These are phyloP conservation scores for Ophiocordyceps polyrhachis-furcata DNA, from an alignment of 2,329 filamentous ascomycete genomes.

Conservation along the genomic window DNA sequence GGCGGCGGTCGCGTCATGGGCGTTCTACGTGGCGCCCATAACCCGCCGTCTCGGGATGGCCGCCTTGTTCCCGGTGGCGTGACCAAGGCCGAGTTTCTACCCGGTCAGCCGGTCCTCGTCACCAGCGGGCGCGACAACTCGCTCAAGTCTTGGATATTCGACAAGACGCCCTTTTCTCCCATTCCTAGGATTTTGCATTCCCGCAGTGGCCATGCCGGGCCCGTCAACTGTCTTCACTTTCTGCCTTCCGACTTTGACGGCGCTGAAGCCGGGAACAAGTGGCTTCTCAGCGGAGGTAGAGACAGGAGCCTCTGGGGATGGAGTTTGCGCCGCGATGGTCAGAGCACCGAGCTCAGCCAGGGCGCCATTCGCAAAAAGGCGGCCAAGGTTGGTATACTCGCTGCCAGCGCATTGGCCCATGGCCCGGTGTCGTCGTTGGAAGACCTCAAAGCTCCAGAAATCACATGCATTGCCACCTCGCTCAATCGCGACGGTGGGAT, in stretches of 20 bases:
- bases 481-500: conserved; percentile 91
- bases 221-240: conserved; percentile 68
- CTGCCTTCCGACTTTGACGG: conserved; percentile 79
- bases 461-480: conserved; percentile 80
- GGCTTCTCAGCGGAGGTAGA: conserved; percentile 74
- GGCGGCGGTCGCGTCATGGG: conserved; percentile 73
- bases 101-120: conserved; percentile 74
- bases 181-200: conserved; percentile 71
- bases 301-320: conserved; percentile 93
- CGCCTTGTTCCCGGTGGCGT: conserved; percentile 53
- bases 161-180: conserved; percentile 75
- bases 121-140: conserved; percentile 89
- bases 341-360: conserved; percentile 85
- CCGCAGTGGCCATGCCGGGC: conserved; percentile 73
- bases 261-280: conserved; percentile 75
- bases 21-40: conserved; percentile 73
- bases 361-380: conserved; percentile 75
- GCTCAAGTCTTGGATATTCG: conserved; percentile 91
- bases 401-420: conserved; percentile 33
- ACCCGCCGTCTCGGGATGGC: conserved; percentile 42
- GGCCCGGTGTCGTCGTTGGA: conserved; percentile 48
- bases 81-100: conserved; percentile 73
- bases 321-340: conserved; percentile 84
- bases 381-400: conserved; percentile 64
- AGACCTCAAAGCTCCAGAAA: conserved; percentile 72